Evolutionary conservation across 495 filamentous ascomycete genomes (phyloP).

Genomic region (Tuber umbilicatum): DNA sequence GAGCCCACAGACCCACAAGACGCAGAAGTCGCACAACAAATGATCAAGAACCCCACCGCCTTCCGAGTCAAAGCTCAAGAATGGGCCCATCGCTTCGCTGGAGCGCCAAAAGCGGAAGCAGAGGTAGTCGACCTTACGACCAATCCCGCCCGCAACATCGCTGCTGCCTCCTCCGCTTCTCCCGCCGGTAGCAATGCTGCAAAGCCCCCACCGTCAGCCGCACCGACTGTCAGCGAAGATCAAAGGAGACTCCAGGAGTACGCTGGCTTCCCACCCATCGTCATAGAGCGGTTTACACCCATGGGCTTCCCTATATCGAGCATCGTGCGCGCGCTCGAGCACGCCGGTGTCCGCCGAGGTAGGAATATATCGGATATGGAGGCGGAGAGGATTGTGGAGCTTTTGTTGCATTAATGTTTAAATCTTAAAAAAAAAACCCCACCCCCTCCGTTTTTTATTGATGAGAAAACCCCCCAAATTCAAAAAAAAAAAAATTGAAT

Average conservation of each 20-base stretch:
- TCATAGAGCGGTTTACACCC: slow-evolving; percentile 79
- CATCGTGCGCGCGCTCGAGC: slow-evolving; percentile 79
- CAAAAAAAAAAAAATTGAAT: neutral
- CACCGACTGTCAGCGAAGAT: neutral
- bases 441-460: slow-evolving; percentile 3
- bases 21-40: slow-evolving; percentile 88
- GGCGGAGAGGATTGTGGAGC: slow-evolving; percentile 35
- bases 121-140: neutral
- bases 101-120: slow-evolving; percentile 46
- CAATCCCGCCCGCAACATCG: slow-evolving; percentile 44
- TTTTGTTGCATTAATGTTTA: slow-evolving; percentile 23
- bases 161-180: neutral
- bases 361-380: slow-evolving; percentile 29
- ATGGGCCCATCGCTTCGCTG: slow-evolving; percentile 81
- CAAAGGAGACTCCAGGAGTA: slow-evolving; percentile 52
- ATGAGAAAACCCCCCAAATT: neutral
- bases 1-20: slow-evolving; percentile 97
- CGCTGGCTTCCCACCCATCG: slow-evolving; percentile 76
- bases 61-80: slow-evolving; percentile 80
- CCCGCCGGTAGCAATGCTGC: neutral
- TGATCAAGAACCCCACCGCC: slow-evolving; percentile 66
- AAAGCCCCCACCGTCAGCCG: neutral
- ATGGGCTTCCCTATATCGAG: slow-evolving; percentile 93
- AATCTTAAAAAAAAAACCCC: neutral
- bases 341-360: slow-evolving; percentile 57